A percentile compares a stretch with the other conserved stretches of the same genome.
These are phyloP conservation scores for Suzukiozyma palmioleophila DNA, from an alignment of 1,139 yeast species.

Conservation along the genomic window DNA sequence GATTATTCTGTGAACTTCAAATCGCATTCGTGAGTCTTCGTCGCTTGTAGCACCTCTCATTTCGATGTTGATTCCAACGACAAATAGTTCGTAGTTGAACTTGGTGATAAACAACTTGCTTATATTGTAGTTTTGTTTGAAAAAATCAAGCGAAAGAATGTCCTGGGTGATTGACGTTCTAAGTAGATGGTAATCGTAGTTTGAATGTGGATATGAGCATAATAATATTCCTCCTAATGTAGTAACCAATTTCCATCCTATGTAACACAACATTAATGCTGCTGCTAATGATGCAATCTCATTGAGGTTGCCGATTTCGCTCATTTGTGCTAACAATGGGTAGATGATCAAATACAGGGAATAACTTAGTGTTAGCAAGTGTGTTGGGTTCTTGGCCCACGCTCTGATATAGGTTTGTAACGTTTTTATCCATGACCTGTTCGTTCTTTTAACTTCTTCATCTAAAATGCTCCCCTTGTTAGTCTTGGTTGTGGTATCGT, in stretches of 20 bases:
- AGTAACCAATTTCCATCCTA: conserved; percentile 54
- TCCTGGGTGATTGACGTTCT: conserved; percentile 31
- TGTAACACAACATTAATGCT: conserved; percentile 44
- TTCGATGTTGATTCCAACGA: conserved; percentile 49
- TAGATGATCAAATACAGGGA: conserved; percentile 32
- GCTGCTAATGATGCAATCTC: conserved; percentile 49
- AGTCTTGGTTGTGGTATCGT: not conserved
- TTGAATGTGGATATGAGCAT: conserved; percentile 48
- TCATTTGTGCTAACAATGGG: conserved; percentile 27
- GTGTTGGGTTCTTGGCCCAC: conserved; percentile 54
- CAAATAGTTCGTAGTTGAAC: conserved; percentile 55
- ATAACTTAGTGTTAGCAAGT: conserved; percentile 56
- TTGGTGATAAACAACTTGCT: conserved; percentile 53
- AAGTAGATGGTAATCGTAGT: conserved; percentile 33
- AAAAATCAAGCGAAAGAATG: conserved; percentile 45
- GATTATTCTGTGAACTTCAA: conserved; percentile 50
- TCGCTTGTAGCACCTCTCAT: conserved; percentile 71
- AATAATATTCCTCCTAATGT: conserved; percentile 49
- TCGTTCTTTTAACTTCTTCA: conserved; percentile 4
- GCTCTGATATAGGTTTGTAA: conserved; percentile 8
- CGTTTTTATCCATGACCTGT: not conserved
- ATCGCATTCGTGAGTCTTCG: conserved; percentile 56
- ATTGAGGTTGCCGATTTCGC: conserved; percentile 37
- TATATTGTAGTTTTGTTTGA: conserved; percentile 45
- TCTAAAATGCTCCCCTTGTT: conserved; percentile 3